phyloP scores from a whole-genome alignment of 2,329 filamentous ascomycete species.

The Fusarium nematophilum region DNA sequence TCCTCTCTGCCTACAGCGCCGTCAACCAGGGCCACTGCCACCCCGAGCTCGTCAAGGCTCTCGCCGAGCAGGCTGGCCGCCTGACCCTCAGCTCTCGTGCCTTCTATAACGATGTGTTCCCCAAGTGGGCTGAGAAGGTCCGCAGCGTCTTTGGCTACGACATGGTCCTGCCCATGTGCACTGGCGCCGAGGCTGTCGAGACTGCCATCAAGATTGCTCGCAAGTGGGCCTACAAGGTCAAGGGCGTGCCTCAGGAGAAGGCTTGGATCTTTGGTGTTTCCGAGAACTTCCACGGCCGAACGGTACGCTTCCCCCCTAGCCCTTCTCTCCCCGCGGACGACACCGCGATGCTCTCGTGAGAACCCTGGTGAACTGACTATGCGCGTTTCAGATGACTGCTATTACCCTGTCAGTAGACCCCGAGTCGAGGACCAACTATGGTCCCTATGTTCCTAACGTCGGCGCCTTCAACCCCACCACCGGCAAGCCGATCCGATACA shows the following conservation, averaged over 20 bases:
- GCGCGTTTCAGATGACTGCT: constrained; percentile 77
- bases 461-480: constrained; percentile 65
- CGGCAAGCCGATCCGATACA: constrained; percentile 35
- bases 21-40: constrained; percentile 56
- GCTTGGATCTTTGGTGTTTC: constrained; percentile 38
- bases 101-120: constrained; percentile 38
- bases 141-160: constrained; percentile 36
- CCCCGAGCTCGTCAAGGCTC: constrained; percentile 90
- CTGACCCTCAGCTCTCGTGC: constrained; percentile 54
- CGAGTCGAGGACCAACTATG: constrained; percentile 96
- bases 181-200: constrained; percentile 36
- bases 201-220: constrained; percentile 37
- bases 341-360: neutral
- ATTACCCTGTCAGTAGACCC: constrained; percentile 96
- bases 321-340: neutral
- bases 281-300: constrained; percentile 53
- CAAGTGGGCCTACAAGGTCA: constrained; percentile 38
- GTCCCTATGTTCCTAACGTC: constrained; percentile 91
- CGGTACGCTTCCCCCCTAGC: constrained; percentile 66
- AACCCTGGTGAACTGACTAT: constrained; percentile 6
- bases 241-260: constrained; percentile 36
- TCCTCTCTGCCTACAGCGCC: constrained; percentile 84
- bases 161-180: constrained; percentile 36
- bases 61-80: constrained; percentile 88
- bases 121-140: constrained; percentile 39